Evolutionary conservation across 2,329 filamentous ascomycete species (phyloP).

Genomic region (Sporothrix phasma): DNA sequence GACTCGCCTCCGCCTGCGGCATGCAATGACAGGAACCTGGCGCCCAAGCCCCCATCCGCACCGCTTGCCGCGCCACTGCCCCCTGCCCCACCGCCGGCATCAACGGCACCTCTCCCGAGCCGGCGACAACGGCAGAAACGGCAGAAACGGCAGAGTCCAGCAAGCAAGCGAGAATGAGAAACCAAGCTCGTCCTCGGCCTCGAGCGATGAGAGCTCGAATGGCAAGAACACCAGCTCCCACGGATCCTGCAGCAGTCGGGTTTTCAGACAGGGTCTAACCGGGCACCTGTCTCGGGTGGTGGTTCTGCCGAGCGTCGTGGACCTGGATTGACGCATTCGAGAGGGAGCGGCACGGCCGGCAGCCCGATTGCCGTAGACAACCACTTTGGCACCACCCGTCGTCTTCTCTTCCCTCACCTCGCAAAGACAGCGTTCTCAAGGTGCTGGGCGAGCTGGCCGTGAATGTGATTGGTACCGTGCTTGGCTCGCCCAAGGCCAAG

Average conservation of each 20-base stretch:
- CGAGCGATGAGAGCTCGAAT: background rate
- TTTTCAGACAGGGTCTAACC: constrained; percentile 28
- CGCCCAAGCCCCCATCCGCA: background rate
- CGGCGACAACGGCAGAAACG: too few species aligned
- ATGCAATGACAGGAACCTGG: background rate
- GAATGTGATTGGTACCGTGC: constrained; percentile 33
- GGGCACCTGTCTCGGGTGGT: constrained; percentile 22
- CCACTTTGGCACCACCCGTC: constrained; percentile 49
- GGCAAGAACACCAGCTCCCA: background rate
- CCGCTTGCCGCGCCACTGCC: background rate
- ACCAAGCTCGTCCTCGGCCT: background rate
- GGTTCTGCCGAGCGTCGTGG: constrained; percentile 27
- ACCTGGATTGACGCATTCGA: constrained; percentile 42
- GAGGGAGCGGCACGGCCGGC: constrained; percentile 44
- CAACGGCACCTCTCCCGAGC: background rate
- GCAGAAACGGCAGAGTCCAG: background rate
- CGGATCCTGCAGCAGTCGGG: constrained; percentile 8
- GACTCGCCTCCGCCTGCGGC: background rate
- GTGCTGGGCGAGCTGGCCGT: constrained; percentile 48
- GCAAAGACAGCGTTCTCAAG: constrained; percentile 53
- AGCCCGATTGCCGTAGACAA: constrained; percentile 46
- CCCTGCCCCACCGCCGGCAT: background rate
- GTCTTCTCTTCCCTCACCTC: constrained; percentile 67
- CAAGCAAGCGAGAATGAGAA: background rate
- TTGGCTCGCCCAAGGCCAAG: constrained; percentile 27